Evolutionary conservation across 1,284 basidiomycete species (phyloP).

Genomic region (Cystobasidiaceae sp.): DNA sequence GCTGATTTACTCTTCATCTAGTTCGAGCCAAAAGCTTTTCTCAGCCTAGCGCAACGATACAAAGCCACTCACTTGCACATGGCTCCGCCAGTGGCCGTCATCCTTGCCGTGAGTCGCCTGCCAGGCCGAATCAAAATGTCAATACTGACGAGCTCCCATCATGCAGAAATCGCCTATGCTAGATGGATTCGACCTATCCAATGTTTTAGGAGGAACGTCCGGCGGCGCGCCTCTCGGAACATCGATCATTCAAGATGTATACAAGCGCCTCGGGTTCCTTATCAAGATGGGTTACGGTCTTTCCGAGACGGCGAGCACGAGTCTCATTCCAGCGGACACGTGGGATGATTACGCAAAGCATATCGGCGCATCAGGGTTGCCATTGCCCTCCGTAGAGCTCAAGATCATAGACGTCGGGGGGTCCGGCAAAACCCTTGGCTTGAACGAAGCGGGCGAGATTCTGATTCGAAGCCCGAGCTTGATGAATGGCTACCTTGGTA

Average conservation of each 20-base stretch:
- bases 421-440: conserved; percentile 35
- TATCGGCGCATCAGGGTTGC: conserved; percentile 41
- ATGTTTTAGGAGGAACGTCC: conserved; percentile 45
- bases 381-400: conserved; percentile 39
- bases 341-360: conserved; percentile 40
- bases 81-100: conserved; percentile 48
- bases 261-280: conserved; percentile 45
- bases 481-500: conserved; percentile 47
- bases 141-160: neutral
- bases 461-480: conserved; percentile 38
- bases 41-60: conserved; percentile 44
- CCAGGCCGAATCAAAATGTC: neutral
- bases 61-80: conserved; percentile 48
- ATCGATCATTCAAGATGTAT: conserved; percentile 46
- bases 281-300: conserved; percentile 46
- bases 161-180: conserved; percentile 32
- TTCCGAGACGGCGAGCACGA: conserved; percentile 39
- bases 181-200: conserved; percentile 44
- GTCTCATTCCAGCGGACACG: conserved; percentile 34
- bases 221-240: conserved; percentile 48
- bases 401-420: conserved; percentile 37
- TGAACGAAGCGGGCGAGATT: conserved; percentile 41
- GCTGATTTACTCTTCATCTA: neutral
- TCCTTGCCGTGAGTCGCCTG: conserved; percentile 34
- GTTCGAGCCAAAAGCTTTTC: conserved; percentile 47